These are phyloP conservation scores for Carex sylvatica DNA, from an alignment of 202 grass and related monocot species.

Conservation along the genomic window DNA sequence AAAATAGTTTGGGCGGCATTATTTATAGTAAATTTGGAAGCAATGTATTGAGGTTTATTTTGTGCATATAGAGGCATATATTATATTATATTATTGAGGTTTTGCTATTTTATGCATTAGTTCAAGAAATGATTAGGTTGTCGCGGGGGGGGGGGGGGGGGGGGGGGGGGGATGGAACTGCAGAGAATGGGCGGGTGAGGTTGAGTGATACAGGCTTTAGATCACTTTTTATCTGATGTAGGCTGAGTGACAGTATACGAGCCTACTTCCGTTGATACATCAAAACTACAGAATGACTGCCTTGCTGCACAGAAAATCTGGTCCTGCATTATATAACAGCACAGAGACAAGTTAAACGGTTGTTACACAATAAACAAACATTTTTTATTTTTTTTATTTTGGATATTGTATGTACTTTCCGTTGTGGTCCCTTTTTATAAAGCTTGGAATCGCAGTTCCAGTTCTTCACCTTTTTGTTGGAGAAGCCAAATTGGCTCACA, in stretches of 20 bases:
- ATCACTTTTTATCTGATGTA: no score
- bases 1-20: not conserved
- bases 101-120: not conserved
- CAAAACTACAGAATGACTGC: not conserved
- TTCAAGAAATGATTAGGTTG: not conserved
- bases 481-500: not conserved
- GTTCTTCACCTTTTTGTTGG: not conserved
- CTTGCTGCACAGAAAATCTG: not conserved
- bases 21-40: not conserved
- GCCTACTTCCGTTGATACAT: not conserved
- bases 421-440: not conserved
- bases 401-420: not conserved
- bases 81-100: not conserved
- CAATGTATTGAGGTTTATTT: not conserved
- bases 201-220: no score
- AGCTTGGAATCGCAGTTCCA: not conserved
- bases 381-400: not conserved
- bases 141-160: no score
- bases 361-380: not conserved
- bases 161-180: no score
- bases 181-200: no score
- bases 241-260: not conserved
- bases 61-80: not conserved
- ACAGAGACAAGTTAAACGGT: not conserved
- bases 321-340: not conserved